Evolutionary conservation across 106 monocot species (phyloP).

Genomic region (Acanthochlamys bracteata): DNA sequence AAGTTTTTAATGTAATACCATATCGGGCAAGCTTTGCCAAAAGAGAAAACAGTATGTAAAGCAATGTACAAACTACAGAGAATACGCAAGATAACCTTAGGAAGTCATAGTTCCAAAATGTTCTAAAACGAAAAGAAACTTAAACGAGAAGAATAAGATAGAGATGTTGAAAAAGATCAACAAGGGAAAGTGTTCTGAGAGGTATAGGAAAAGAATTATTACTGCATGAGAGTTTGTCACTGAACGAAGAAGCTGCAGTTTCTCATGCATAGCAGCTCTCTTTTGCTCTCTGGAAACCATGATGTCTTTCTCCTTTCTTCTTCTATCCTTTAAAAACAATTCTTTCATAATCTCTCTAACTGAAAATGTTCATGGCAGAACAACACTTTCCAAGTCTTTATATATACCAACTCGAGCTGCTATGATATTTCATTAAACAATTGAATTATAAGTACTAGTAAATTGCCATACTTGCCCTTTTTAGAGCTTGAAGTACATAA

Average conservation of each 20-base stretch:
- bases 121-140: no score
- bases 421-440: conserved; percentile 17
- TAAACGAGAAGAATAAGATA: neutral
- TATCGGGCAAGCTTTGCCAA: no score
- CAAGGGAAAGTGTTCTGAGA: neutral
- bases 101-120: no score
- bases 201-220: conserved; percentile 9
- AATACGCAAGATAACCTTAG: no score
- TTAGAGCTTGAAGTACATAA: neutral
- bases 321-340: conserved; percentile 3
- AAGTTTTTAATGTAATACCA: no score
- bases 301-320: conserved; percentile 24
- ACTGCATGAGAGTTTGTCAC: conserved; percentile 92
- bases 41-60: no score
- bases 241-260: conserved; percentile 82
- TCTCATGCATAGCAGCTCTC: conserved; percentile 63
- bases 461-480: conserved; percentile 8
- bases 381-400: conserved; percentile 24
- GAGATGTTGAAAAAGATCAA: neutral
- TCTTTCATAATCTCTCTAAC: conserved; percentile 9
- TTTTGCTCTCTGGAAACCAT: conserved; percentile 66
- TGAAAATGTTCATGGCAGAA: neutral
- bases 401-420: conserved; percentile 25
- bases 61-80: no score
- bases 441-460: conserved; percentile 4